Base-by-base conservation (phyloP, 208 protist genomes). In the Wallacemonas sp. region DNA sequence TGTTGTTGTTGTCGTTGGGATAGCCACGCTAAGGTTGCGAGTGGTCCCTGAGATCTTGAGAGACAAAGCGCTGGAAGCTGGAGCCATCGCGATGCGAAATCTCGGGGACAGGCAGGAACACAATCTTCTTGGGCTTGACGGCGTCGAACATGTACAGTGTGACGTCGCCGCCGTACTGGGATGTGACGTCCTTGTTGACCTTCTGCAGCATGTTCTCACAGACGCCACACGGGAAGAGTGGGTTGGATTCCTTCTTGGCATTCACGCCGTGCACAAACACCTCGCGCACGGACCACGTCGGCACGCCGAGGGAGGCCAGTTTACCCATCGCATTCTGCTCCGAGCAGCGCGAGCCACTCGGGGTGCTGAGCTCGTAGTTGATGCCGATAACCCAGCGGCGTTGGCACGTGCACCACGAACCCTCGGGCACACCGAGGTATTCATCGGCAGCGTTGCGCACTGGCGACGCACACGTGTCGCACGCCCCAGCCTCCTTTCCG, bases 131-230 rank as follows among this genome's bases (percentile, higher is more conserved):
- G 1, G 91, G 86, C 21, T 78, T 64, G 2, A 80, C 84, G 1
- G 84, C 87, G 69, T 96, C 91, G 65, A 89, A 96, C 88, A 96
- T 94, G 74, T 91, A 96, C 23, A 96, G 67, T 48, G 81, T 85
- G 44, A 93, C 72, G 64, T 93, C 83, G 41, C 81, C 82, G 32
- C 88, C 78, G 75, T 92, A 90, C 56, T 68, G 68, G 8, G 68
- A 36, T 34, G 67, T 61, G 21, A 96, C 86, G 54, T 96, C 91
- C 54, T 82, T 83, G 39, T 68, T 86, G 12, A 93, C 84, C 70
- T 86, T 93, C 39, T 85, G 85, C 43, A 96, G 68, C 88, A 94
- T 96, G 67, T 94, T 96, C 70, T 96, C 91, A 55, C 91, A 96
- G 1, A 94, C 91, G 27, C 91, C 91, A 56, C 91, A 96, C 11